Conservation (phyloP, 208 protist genomes). For the Crithidia acanthocephali region DNA sequence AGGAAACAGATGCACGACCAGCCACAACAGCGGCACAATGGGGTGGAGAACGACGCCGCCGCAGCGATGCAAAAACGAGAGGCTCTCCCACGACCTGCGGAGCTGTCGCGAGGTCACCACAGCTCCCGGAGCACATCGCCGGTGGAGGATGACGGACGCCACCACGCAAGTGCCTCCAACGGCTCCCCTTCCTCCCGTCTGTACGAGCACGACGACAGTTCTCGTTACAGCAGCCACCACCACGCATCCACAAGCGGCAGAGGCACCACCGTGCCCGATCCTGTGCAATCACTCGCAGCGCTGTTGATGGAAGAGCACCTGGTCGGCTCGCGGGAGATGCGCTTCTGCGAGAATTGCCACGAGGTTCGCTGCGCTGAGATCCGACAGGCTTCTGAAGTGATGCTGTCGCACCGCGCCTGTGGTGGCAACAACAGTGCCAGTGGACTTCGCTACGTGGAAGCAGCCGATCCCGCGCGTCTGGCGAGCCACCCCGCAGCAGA, state of each 20-base stretch:
- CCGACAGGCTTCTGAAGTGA: slow-evolving; percentile 13
- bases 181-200: no score
- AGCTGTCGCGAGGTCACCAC: no score
- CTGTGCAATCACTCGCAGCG: slow-evolving; percentile 5
- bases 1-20: no score
- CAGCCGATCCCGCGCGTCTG: background rate
- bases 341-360: slow-evolving; percentile 34
- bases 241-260: background rate
- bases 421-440: background rate
- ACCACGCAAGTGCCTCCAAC: no score
- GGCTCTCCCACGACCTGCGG: no score
- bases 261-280: background rate
- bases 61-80: no score
- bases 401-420: background rate
- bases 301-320: slow-evolving; percentile 33
- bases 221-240: background rate
- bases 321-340: slow-evolving; percentile 44
- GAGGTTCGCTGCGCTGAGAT: slow-evolving; percentile 41
- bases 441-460: background rate
- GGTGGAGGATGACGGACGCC: no score
- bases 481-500: background rate
- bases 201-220: no score
- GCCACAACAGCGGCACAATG: slow-evolving; percentile 3
- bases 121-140: no score
- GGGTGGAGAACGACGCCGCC: no score